phyloP scores from a whole-genome alignment of 768 basidiomycete species.

The Jaapia argillacea region DNA sequence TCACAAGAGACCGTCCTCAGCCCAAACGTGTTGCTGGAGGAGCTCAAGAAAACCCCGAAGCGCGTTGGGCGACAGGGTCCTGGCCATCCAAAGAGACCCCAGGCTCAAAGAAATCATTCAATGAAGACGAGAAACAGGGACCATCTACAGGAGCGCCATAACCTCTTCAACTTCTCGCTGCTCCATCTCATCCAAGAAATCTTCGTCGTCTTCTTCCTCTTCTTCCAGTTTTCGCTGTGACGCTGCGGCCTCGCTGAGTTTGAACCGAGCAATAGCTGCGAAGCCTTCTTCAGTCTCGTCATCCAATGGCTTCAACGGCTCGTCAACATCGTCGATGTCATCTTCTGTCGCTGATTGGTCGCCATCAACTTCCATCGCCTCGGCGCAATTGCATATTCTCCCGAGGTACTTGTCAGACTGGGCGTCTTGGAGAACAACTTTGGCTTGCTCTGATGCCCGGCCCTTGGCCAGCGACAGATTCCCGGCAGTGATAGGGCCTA shows the following conservation, averaged over 20 bases:
- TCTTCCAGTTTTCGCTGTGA: neutral
- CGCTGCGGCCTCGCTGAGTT: conserved; percentile 3
- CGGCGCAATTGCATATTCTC: conserved; percentile 30
- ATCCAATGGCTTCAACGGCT: conserved; percentile 14
- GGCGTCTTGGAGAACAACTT: conserved; percentile 38
- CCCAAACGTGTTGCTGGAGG: no score
- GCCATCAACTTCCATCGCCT: conserved; percentile 4
- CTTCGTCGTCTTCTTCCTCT: no score
- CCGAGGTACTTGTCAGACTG: conserved; percentile 33
- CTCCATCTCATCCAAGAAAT: no score
- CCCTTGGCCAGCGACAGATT: conserved; percentile 58
- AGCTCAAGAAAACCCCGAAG: no score
- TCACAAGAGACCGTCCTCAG: no score
- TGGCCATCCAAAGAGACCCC: no score
- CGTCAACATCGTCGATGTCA: conserved; percentile 3
- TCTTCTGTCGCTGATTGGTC: no score
- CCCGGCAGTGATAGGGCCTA: conserved; percentile 49
- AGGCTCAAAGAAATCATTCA: no score
- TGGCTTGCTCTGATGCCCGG: conserved; percentile 53
- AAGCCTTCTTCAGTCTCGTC: conserved; percentile 45
- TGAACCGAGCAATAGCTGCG: conserved; percentile 29
- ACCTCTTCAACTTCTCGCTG: no score
- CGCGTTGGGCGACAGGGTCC: no score
- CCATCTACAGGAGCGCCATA: no score
- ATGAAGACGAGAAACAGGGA: no score